Base-by-base conservation (phyloP, 164 flowering plant species). In the Vitis riparia region DNA sequence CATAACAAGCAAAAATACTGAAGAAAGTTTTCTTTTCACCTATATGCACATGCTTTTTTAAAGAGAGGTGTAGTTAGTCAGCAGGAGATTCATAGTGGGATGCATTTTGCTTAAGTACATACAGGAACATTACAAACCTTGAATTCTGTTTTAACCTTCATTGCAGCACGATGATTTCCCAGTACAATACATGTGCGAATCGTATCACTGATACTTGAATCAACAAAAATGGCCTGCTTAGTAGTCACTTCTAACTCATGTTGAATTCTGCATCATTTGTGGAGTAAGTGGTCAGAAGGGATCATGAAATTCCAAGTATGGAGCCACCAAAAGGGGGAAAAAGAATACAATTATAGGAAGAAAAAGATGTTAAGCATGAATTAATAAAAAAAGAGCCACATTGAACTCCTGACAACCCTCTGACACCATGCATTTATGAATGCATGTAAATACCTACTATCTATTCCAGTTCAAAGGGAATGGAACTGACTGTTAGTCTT, bases 191-290 rank as follows among this genome's bases (percentile, higher is more conserved):
- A 95, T 14, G 98, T 95, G 27, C 97, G 88, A 48, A 95, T 91
- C 50, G 99, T 95, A 72, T 95, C 99, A 70, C 91, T 95, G 71
- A 95, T 84, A 72, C 98, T 95, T 49, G 99, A 91, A 79, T 90
- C 99, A 67, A 93, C 92, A 82, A 92, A 95, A 59, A 95, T 88
- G 12, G 96, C 79, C 80, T 91, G 97, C 80, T 95, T 95, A 69
- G 99, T 95, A 47, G 83, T 69, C 67, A 88, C 97, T 80, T 95
- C 99, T 71, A 95, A 68, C 65, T 91, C 97, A 66, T 93, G 98
- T 65, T 95, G 99, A 32, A 91, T 85, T 74, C 99, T 94, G 89
- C 52, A 64, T 62, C 14, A 55, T 55, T 12, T 8, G 51, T 37
- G 55, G 10, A 65, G 47, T 66, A 47, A 60, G 17, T 63, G 47